Conservation (phyloP, 139 green algal species). For the Coelastrella sp. region DNA sequence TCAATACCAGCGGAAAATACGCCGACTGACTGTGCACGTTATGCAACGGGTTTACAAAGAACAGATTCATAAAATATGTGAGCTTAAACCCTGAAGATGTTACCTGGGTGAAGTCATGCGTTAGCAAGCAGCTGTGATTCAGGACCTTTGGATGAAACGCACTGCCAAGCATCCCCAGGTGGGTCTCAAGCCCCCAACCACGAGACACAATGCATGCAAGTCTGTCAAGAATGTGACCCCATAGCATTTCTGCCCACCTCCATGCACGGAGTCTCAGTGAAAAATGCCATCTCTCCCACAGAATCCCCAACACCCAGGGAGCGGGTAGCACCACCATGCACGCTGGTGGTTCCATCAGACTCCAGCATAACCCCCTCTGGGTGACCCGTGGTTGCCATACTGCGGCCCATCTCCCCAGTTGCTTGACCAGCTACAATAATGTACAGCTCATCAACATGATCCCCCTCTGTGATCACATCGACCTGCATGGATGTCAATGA, state of each 20-base stretch:
- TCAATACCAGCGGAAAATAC: no score
- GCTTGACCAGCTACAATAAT: conserved; percentile 57
- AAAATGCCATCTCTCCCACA: conserved; percentile 43
- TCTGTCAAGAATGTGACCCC: no score
- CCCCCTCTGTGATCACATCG: conserved; percentile 61
- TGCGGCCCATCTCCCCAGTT: background rate
- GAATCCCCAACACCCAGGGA: conserved; percentile 17
- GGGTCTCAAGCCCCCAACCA: no score
- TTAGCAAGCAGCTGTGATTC: no score
- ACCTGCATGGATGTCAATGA: conserved; percentile 35
- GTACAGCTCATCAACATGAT: conserved; percentile 67
- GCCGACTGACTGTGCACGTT: no score
- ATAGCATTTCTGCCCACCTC: background rate
- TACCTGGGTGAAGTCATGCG: no score
- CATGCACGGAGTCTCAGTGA: conserved; percentile 42
- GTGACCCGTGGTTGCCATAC: conserved; percentile 1
- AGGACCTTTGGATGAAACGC: no score
- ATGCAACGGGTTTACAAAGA: no score
- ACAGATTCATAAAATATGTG: no score
- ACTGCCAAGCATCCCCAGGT: no score
- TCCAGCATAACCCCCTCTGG: conserved; percentile 7
- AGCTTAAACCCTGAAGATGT: no score
- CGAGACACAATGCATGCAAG: no score
- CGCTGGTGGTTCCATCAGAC: background rate
- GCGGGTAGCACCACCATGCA: background rate